Conservation (phyloP, 2,329 filamentous ascomycete genomes). For the Fusarium sp. region DNA sequence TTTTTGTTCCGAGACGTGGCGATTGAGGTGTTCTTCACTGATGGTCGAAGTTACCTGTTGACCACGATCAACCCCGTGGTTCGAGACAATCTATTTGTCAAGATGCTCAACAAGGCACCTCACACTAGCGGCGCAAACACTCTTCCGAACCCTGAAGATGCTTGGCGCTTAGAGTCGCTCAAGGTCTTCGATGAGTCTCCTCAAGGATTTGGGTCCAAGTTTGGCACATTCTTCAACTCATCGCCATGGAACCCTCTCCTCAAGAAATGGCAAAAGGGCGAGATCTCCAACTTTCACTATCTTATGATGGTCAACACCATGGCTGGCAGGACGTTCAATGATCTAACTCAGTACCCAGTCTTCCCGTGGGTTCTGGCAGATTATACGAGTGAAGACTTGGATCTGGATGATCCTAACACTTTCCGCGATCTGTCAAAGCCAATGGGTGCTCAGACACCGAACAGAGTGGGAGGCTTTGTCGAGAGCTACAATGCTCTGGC, state of each 20-base stretch:
- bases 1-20: constrained; percentile 96
- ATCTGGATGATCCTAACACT: constrained; percentile 83
- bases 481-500: constrained; percentile 88
- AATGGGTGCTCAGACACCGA: constrained; percentile 89
- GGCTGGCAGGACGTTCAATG: constrained; percentile 96
- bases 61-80: constrained; percentile 80
- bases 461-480: constrained; percentile 81
- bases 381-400: constrained; percentile 92
- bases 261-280: constrained; percentile 89
- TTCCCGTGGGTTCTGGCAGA: constrained; percentile 98
- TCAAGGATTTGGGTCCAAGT: constrained; percentile 81
- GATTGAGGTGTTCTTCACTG: constrained; percentile 97
- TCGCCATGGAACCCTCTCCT: constrained; percentile 86
- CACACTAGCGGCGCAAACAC: constrained; percentile 78
- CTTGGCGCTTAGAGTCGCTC: constrained; percentile 90
- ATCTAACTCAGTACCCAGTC: constrained; percentile 96
- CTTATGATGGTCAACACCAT: constrained; percentile 98
- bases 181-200: constrained; percentile 71
- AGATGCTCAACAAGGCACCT: constrained; percentile 81
- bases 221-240: constrained; percentile 91
- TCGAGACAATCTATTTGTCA: constrained; percentile 84
- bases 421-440: constrained; percentile 95
- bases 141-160: constrained; percentile 83
- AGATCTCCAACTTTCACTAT: constrained; percentile 99
- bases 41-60: constrained; percentile 93